Evolutionary conservation across 176 grass and related monocot genomes (phyloP), one percentile per base, ranked within the genome.

Genomic region (Areca catechu): DNA sequence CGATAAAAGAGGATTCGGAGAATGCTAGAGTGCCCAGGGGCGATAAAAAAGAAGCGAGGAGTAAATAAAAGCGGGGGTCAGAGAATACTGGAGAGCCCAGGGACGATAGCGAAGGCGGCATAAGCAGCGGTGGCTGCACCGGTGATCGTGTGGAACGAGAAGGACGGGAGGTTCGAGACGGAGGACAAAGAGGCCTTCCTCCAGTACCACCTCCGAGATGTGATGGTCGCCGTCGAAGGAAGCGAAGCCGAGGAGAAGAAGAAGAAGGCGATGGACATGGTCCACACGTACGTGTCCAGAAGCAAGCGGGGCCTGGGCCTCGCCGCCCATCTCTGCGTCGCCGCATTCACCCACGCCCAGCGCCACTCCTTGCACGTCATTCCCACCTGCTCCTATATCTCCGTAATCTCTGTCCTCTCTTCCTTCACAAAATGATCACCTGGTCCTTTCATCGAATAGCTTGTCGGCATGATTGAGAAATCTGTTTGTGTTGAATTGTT

Each of bases 301-400:
- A 90, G 83, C 61, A 96, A 87, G 77, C 86, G 86, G 5, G 80
- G 91, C 54, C 55, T 53, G 77, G 91, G 91, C 2, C 71, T 96
- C 68, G 86, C 86, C 3, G 83, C 77, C 24, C 86, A 63, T 15
- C 92, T 96, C 30, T 84, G 83, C 65, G 77, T 79, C 68, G 80
- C 80, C 49, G 83, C 86, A 57, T 97, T 97, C 60, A 68, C 64
- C 19, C 83, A 97, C 56, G 86, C 80, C 24, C 71, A 25, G 53
- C 54, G 20, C 20, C 63, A 20, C 30, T 56, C 71, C 63, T 48
- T 90, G 62, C 82, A 60, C 64, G 72, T 82, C 71, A 19, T 91
- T 61, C 92, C 92, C 65, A 75, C 86, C 62, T 91, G 86, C 77
- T 88, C 86, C 61, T 97, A 91, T 61, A 63, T 97, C 83, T 85